Base-by-base conservation (phyloP, 2,329 filamentous ascomycete species). In the Aspergillus sp. region DNA sequence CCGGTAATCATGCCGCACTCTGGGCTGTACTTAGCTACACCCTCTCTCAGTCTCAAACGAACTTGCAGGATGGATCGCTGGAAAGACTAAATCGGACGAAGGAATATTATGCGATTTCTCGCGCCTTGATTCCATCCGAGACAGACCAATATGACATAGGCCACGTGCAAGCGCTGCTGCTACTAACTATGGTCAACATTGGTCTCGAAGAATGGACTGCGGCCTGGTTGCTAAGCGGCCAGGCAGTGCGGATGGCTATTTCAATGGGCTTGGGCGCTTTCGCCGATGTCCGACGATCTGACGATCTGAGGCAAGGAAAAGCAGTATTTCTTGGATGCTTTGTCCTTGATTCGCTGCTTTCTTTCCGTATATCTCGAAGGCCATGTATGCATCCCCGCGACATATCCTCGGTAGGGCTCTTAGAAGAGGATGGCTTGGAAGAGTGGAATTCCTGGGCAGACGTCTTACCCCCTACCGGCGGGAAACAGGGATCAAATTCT, bases 401-500 rank as follows among this genome's bases (percentile, higher is more conserved):
- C 58, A 71, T 85, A 36, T 71, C 77, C 22, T 69, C 74, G 26
- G 71, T 81, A n/a, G 81, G 82, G 10, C 72, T 78, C 4, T 73
- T 90, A 6, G 80, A 85, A 45, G 87, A 90, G 70, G 86, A 90
- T 64, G 87, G 87, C 1, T 75, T 88, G 16, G 89, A 91, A 67
- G 88, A 91, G 73, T 91, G 89, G 89, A 87, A 89, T 61, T 85
- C 87, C 0, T 92, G 89, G 89, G 78, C 79, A 4, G 84, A 86
- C 49, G 71, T 76, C 12, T 58, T 77, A 64, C 75, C 67, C 65
- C 73, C 63, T 36, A 73, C 53, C 26, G 72, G 68, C n/a, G 65
- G 64, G 55, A 52, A 63, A n/a, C 65, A 69, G 29, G 64, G 62
- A 5, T 71, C 67, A 26, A 71, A 68, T 57, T 56, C 69, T 6